Evolutionary conservation across 306 rosid species (phyloP).

Genomic region (Adenanthera pavonina): DNA sequence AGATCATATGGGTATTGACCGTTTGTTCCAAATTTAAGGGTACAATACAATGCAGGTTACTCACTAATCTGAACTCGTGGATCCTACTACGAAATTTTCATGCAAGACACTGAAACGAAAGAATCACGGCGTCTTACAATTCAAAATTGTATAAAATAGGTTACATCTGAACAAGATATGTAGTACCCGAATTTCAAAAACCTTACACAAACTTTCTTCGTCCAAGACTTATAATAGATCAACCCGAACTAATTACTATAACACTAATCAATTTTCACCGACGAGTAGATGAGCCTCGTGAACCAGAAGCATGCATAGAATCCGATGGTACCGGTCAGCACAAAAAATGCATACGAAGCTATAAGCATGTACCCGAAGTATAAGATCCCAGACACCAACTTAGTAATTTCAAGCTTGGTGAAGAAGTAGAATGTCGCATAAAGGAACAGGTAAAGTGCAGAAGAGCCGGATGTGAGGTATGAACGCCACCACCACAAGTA

Average conservation of each 20-base stretch:
- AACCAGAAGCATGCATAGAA: slow-evolving; percentile 98
- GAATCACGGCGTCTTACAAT: slow-evolving; percentile 61
- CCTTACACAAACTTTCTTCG: slow-evolving; percentile 57
- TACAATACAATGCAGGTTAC: slow-evolving; percentile 24
- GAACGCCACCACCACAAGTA: slow-evolving; percentile 99
- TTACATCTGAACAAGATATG: slow-evolving; percentile 62
- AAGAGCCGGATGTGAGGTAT: slow-evolving; percentile 91
- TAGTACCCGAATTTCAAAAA: slow-evolving; percentile 56
- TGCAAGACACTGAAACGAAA: slow-evolving; percentile 58
- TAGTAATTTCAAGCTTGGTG: slow-evolving; percentile 97
- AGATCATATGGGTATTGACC: not conserved
- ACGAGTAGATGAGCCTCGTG: slow-evolving; percentile 97
- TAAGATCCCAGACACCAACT: slow-evolving; percentile 81
- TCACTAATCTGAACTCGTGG: slow-evolving; percentile 9
- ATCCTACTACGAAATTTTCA: slow-evolving; percentile 38
- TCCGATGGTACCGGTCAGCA: slow-evolving; percentile 92
- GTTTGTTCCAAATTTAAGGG: not conserved
- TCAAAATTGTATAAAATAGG: slow-evolving; percentile 78
- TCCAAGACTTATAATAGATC: slow-evolving; percentile 39
- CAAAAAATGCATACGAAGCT: slow-evolving; percentile 93
- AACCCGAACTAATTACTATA: slow-evolving; percentile 36
- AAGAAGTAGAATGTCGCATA: slow-evolving; percentile 97
- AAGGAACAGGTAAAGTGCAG: slow-evolving; percentile 90
- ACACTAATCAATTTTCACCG: slow-evolving; percentile 86
- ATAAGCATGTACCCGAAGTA: slow-evolving; percentile 98